Percentiles rank a stretch among this genome's conserved stretches.
These are phyloP conservation scores for Schizothecium vesticola DNA, from an alignment of 495 filamentous ascomycete species.

Conservation along the genomic window DNA sequence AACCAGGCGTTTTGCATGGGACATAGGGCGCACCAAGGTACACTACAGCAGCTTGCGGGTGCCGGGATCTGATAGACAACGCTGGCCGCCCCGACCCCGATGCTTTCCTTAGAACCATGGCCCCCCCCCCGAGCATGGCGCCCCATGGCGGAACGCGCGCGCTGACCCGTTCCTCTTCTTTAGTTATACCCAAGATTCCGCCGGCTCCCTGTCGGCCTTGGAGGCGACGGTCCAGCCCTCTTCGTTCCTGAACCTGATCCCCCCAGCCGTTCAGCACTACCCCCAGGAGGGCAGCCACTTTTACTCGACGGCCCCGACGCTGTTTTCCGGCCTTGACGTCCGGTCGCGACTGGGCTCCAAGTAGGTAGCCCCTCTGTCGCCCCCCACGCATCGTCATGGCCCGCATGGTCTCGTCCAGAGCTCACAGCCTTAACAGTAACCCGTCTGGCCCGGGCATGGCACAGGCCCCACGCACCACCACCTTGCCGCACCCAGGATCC, in stretches of 20 bases:
- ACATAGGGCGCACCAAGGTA: slow-evolving; percentile 19
- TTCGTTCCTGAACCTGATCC: slow-evolving; percentile 40
- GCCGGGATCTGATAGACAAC: slow-evolving; percentile 19
- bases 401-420: slow-evolving; percentile 22
- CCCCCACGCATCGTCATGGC: slow-evolving; percentile 17
- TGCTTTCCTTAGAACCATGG: background rate
- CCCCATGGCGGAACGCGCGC: slow-evolving; percentile 15
- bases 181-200: slow-evolving; percentile 45
- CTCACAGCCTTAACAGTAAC: slow-evolving; percentile 43
- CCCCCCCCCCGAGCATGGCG: slow-evolving; percentile 22
- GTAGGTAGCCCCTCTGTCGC: slow-evolving; percentile 36
- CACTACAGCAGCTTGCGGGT: slow-evolving; percentile 24
- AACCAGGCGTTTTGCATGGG: slow-evolving; percentile 26
- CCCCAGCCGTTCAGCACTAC: slow-evolving; percentile 40
- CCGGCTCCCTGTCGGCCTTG: slow-evolving; percentile 40
- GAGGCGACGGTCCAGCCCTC: slow-evolving; percentile 43
- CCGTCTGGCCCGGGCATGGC: slow-evolving; percentile 49
- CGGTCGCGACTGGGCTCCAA: slow-evolving; percentile 47
- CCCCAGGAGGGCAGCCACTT: slow-evolving; percentile 41
- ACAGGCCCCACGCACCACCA: slow-evolving; percentile 48
- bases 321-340: slow-evolving; percentile 43
- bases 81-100: slow-evolving; percentile 9
- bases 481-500: slow-evolving; percentile 43
- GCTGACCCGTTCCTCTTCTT: slow-evolving; percentile 29
- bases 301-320: slow-evolving; percentile 38